Evolutionary conservation across 805 yeast genomes (phyloP).

Genomic region (Wickerhamiella vanderwaltii): DNA sequence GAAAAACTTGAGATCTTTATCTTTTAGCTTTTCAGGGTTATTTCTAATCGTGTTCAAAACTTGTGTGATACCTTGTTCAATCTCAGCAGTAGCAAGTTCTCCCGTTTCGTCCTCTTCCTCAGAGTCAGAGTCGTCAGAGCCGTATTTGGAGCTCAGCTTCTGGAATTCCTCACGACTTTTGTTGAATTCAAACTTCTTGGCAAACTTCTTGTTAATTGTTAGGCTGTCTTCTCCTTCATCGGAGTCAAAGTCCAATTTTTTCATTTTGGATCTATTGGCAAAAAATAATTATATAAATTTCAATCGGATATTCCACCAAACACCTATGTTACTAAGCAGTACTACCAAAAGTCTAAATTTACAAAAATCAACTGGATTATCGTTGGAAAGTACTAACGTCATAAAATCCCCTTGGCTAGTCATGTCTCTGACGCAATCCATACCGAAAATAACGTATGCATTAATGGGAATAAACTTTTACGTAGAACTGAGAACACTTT

Average conservation of each 20-base stretch:
- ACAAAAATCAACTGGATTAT: no score
- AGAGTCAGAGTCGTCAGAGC: constrained; percentile 26
- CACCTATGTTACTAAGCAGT: no score
- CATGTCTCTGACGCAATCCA: no score
- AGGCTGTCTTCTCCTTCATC: constrained; percentile 4
- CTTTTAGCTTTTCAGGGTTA: constrained; percentile 47
- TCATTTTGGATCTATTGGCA: not conserved
- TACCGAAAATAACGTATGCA: no score
- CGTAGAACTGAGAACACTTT: no score
- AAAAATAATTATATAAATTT: no score
- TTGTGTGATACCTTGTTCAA: constrained; percentile 63
- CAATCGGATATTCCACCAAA: no score
- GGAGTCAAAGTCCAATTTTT: constrained; percentile 2
- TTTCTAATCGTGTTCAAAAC: constrained; percentile 64
- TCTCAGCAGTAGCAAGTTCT: constrained; percentile 72
- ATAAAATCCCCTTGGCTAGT: no score
- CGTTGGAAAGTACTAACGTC: no score
- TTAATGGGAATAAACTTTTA: no score
- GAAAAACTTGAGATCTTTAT: constrained; percentile 63
- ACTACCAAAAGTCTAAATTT: no score
- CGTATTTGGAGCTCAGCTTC: constrained; percentile 22
- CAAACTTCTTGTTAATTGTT: constrained; percentile 16
- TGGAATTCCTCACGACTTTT: constrained; percentile 26
- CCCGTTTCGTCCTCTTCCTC: constrained; percentile 91
- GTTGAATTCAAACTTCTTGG: constrained; percentile 24